phyloP scores from a whole-genome alignment of 2,329 filamentous ascomycete species.

The Helicocarpus griseus region DNA sequence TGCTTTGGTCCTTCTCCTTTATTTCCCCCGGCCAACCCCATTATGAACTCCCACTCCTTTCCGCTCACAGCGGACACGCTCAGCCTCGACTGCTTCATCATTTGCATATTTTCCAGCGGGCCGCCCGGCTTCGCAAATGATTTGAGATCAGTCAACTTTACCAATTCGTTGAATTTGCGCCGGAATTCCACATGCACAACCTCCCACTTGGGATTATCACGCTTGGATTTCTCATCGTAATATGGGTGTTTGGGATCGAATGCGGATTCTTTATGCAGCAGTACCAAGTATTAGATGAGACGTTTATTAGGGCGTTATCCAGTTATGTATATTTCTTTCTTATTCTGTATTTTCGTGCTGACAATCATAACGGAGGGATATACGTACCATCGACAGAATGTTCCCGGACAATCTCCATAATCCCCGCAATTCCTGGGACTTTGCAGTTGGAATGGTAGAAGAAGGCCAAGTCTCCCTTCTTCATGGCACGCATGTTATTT shows the following conservation, averaged over 20 bases:
- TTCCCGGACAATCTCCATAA: conserved; percentile 82
- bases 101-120: conserved; percentile 65
- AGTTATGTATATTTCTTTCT: conserved; percentile 16
- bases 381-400: conserved; percentile 65
- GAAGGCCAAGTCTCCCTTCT: conserved; percentile 81
- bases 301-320: too few relatives aligned
- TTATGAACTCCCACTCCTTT: conserved; percentile 41
- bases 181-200: conserved; percentile 82
- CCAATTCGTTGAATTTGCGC: conserved; percentile 63
- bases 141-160: conserved; percentile 64
- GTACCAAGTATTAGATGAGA: not conserved
- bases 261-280: conserved; percentile 49
- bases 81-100: conserved; percentile 70
- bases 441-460: conserved; percentile 97
- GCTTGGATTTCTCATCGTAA: conserved; percentile 67
- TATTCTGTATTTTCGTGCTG: too few relatives aligned
- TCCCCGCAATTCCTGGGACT: conserved; percentile 73
- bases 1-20: conserved; percentile 6
- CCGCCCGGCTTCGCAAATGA: conserved; percentile 47
- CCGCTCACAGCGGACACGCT: conserved; percentile 55
- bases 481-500: conserved; percentile 89
- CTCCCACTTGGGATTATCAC: conserved; percentile 68
- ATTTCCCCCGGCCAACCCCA: conserved; percentile 30
- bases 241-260: conserved; percentile 67
- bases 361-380: too few relatives aligned